Base-by-base conservation (phyloP, 768 basidiomycete species). In the Panaeolus cyanescens region DNA sequence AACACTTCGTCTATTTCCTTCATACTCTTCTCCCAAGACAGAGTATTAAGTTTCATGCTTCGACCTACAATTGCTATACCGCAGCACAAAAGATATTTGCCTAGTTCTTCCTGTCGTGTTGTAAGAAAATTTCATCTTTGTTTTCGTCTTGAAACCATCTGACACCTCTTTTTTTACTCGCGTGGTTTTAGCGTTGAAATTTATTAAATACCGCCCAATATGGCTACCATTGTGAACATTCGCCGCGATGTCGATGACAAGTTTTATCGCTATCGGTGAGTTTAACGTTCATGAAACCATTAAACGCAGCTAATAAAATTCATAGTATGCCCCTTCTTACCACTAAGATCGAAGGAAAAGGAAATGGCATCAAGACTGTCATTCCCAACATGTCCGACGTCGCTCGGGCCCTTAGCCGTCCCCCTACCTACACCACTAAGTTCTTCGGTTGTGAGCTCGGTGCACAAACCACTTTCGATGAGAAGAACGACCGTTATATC, bases 331-430 rank as follows among this genome's bases (percentile, higher is more conserved):
- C 97, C 59, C 74, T 95, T 61, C 86, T 99, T 64, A 84, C 86
- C 65, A 96, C 92, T 64, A 99, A 99, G 82, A 95, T 99, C 33
- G 97, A 99, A 79, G 97, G 97, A 70, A 96, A 95, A 77, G 97
- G 97, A 62, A 99, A 99, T 74, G 97, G 97, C 70, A 99, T 99
- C 79, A 99, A 99, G 82, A 99, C 97, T 50, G 96, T 99, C 71
- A 79, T 98, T 58, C 96, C 96, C 19, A 99, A 99, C 79, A 98
- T 99, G 95, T 87, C 93, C 62, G 97, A 99, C 75, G 91, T 99
- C 66, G 94, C 96, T 54, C 90, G 94, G 65, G 95, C 97, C 45
- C 86, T 99, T 66, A 93, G 90, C 70, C 91, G 97, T 61, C 96
- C 96, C 62, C 92, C 97, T 28, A 86, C 95, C 40, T 97, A 99